Percentiles rank a stretch among this genome's conserved stretches.
Evolutionary conservation across 179 eudicot species (phyloP).

Genomic region (Silene coronaria): DNA sequence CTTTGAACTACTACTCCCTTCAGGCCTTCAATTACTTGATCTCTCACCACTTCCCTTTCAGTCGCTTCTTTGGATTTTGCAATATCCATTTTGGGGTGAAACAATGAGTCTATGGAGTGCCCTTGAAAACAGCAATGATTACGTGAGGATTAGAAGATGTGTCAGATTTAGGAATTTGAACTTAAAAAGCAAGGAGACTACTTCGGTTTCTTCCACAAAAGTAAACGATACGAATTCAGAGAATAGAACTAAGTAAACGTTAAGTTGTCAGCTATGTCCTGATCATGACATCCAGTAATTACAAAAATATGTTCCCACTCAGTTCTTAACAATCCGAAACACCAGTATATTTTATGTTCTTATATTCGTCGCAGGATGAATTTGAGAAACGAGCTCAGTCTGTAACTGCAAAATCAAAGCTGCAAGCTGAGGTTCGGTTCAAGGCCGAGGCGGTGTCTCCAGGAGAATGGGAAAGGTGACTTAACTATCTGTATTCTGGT

Average conservation of each 20-base stretch:
- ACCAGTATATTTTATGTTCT: neutral
- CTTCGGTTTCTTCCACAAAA: neutral
- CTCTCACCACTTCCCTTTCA: neutral
- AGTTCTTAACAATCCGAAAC: neutral
- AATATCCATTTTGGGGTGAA: neutral
- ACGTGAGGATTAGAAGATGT: neutral
- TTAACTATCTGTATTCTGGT: conserved; percentile 1
- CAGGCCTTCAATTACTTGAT: neutral
- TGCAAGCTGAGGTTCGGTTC: conserved; percentile 79
- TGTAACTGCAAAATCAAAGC: conserved; percentile 62
- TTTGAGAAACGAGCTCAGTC: conserved; percentile 88
- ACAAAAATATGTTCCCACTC: neutral
- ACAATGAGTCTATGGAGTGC: neutral
- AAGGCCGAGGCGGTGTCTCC: conserved; percentile 90
- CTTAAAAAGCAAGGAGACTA: neutral
- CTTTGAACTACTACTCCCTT: conserved; percentile 1
- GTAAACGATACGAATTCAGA: neutral
- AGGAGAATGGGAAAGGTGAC: conserved; percentile 91
- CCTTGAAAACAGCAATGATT: neutral
- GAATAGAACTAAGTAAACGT: neutral
- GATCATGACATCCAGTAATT: neutral
- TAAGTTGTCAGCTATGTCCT: neutral
- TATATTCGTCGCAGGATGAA: conserved; percentile 57
- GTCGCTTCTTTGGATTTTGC: neutral
- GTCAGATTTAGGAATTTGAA: neutral